Conservation (phyloP, 495 filamentous ascomycete species). For the Talaromyces nanjingensis region DNA sequence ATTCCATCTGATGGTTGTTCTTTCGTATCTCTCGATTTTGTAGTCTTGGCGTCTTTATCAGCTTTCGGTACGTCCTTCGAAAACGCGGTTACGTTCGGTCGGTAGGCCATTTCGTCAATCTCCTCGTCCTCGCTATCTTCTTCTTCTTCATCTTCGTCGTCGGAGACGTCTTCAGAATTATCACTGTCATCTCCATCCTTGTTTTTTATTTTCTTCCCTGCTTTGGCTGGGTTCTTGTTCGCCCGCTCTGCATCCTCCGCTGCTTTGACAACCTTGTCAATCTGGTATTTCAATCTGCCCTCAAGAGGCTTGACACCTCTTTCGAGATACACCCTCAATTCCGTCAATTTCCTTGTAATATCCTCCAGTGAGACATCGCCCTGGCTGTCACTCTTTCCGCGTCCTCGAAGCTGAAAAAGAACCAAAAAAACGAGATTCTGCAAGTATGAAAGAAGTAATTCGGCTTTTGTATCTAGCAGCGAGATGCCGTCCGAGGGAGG, state of each 20-base stretch:
- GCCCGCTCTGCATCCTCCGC: slow-evolving; percentile 64
- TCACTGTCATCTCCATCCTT: slow-evolving; percentile 16
- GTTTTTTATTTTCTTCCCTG: slow-evolving; percentile 14
- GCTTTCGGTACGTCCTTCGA: slow-evolving; percentile 28
- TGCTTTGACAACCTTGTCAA: slow-evolving; percentile 82
- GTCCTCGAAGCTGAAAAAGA: slow-evolving; percentile 67
- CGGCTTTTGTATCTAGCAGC: slow-evolving; percentile 89
- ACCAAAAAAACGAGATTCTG: slow-evolving; percentile 91
- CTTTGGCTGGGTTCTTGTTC: slow-evolving; percentile 17
- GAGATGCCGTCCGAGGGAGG: slow-evolving; percentile 83
- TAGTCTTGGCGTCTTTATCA: slow-evolving; percentile 13
- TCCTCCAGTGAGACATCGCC: slow-evolving; percentile 36
- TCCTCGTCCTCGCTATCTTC: slow-evolving; percentile 32
- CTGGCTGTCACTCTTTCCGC: slow-evolving; percentile 24
- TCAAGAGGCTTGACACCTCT: slow-evolving; percentile 89
- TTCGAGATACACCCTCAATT: slow-evolving; percentile 81
- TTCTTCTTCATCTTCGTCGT: slow-evolving; percentile 32
- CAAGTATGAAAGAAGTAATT: slow-evolving; percentile 88
- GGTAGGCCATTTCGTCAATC: slow-evolving; percentile 60
- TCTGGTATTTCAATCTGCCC: slow-evolving; percentile 73
- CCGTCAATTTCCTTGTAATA: slow-evolving; percentile 76
- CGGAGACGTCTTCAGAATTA: slow-evolving; percentile 21
- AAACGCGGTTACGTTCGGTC: slow-evolving; percentile 57
- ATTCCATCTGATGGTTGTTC: slow-evolving; percentile 42
- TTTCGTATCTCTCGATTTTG: slow-evolving; percentile 15